A percentile compares a stretch with the other conserved stretches of the same genome.
Conservation (phyloP, 176 grass and related monocot genomes). For the Oryza australiensis region DNA sequence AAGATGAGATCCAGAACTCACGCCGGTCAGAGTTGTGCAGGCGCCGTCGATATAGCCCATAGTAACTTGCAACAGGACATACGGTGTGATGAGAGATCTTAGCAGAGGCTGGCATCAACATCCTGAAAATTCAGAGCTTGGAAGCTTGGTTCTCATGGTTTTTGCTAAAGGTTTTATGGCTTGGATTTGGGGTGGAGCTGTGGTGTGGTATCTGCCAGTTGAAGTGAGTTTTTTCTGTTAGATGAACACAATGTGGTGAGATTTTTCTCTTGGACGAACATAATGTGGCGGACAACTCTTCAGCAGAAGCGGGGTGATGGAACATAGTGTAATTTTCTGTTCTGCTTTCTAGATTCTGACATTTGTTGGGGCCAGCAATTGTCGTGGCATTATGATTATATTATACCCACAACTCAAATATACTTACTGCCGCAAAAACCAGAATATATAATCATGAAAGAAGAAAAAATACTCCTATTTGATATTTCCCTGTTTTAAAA, state of each 20-base stretch:
- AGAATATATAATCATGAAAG: no score
- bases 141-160: constrained; percentile 35
- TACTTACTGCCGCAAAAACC: no score
- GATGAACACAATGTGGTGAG: background rate
- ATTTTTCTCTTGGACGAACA: constrained; percentile 10
- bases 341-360: constrained; percentile 15
- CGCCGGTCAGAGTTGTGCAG: constrained; percentile 1
- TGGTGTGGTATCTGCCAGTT: background rate
- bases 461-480: background rate
- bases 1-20: constrained; percentile 26
- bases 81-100: constrained; percentile 24
- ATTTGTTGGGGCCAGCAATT: constrained; percentile 14
- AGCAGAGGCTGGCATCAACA: constrained; percentile 39
- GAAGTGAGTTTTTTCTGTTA: constrained; percentile 20
- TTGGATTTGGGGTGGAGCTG: constrained; percentile 18
- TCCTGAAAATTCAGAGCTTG: constrained; percentile 32
- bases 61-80: constrained; percentile 19
- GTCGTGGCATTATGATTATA: background rate
- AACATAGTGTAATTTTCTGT: constrained; percentile 36
- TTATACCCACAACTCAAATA: background rate
- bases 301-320: constrained; percentile 32
- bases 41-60: background rate
- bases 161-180: no score
- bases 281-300: background rate
- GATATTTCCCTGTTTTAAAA: no score